A percentile compares a stretch with the other conserved stretches of the same genome.
Evolutionary conservation across 371 early-diverging fungal genomes (phyloP).

Genomic region (Mucor plumbeus): DNA sequence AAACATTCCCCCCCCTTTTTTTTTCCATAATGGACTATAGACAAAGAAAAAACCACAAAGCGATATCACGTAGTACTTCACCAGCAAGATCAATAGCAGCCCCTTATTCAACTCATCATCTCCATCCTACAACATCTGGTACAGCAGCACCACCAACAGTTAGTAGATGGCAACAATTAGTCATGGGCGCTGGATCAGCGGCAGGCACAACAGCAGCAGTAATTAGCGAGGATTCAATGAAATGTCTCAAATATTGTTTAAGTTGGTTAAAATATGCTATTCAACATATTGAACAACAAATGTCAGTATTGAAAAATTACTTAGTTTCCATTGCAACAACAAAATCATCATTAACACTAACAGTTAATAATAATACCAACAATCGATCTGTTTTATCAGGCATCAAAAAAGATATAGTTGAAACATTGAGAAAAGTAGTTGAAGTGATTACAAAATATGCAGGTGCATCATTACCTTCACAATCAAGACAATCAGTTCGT

Average conservation of each 20-base stretch:
- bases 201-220: conserved; percentile 75
- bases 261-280: conserved; percentile 88
- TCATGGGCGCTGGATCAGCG: conserved; percentile 69
- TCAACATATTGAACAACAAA: conserved; percentile 80
- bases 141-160: conserved; percentile 1
- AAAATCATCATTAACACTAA: conserved; percentile 14
- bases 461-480: conserved; percentile 82
- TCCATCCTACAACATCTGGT: conserved; percentile 13
- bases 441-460: conserved; percentile 89
- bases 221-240: conserved; percentile 80
- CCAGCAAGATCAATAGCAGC: conserved; percentile 27
- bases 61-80: conserved; percentile 31
- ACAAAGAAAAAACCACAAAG: conserved; percentile 15
- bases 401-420: conserved; percentile 83
- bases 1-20: no score
- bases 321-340: conserved; percentile 59
- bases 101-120: conserved; percentile 25
- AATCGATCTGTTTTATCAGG: conserved; percentile 55
- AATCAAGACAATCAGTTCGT: conserved; percentile 82
- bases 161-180: conserved; percentile 68
- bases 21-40: not conserved
- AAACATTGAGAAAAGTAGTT: conserved; percentile 85
- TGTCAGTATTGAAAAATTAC: conserved; percentile 68
- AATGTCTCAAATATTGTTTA: conserved; percentile 77
- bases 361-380: conserved; percentile 18